A percentile compares a stretch with the other conserved stretches of the same genome.
Evolutionary conservation across 352 stramenopile genomes (phyloP).

Genomic region (Pythium dissotocum): DNA sequence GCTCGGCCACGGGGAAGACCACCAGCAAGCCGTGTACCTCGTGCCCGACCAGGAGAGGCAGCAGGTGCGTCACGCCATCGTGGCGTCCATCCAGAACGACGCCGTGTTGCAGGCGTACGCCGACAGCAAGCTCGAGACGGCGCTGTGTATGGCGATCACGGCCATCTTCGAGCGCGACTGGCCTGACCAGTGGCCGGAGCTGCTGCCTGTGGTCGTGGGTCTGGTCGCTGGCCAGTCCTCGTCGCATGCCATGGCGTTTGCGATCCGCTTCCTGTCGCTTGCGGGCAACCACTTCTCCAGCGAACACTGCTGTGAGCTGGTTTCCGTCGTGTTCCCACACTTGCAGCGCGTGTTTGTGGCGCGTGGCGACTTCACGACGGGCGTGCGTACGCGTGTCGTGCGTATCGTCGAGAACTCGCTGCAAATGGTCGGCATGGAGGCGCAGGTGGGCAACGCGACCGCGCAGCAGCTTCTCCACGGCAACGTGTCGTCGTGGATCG

Average conservation of each 20-base stretch:
- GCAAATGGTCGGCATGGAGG: conserved; percentile 83
- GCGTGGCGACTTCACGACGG: conserved; percentile 42
- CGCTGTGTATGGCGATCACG: conserved; percentile 71
- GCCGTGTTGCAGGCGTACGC: conserved; percentile 56
- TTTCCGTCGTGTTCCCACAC: conserved; percentile 73
- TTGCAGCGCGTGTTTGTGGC: conserved; percentile 62
- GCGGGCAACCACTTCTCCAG: conserved; percentile 74
- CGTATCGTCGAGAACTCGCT: conserved; percentile 79
- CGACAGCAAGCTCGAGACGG: conserved; percentile 78
- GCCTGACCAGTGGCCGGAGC: conserved; percentile 80
- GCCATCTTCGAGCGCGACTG: conserved; percentile 84
- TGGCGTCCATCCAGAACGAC: conserved; percentile 49
- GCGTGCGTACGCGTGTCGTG: conserved; percentile 58
- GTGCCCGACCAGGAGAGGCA: conserved; percentile 67
- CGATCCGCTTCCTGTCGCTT: conserved; percentile 74
- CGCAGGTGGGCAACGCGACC: conserved; percentile 64
- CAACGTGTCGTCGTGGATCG: conserved; percentile 74
- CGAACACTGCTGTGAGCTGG: conserved; percentile 78
- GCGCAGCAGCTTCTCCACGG: conserved; percentile 62
- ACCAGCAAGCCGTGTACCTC: conserved; percentile 35
- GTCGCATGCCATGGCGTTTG: conserved; percentile 54
- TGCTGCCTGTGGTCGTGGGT: conserved; percentile 61
- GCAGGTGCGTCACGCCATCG: conserved; percentile 59
- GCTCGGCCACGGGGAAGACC: neutral
- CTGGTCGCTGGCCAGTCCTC: conserved; percentile 49